A percentile compares a stretch with the other conserved stretches of the same genome.
Conservation (phyloP, 495 filamentous ascomycete species). For the Xylaria grammica region DNA sequence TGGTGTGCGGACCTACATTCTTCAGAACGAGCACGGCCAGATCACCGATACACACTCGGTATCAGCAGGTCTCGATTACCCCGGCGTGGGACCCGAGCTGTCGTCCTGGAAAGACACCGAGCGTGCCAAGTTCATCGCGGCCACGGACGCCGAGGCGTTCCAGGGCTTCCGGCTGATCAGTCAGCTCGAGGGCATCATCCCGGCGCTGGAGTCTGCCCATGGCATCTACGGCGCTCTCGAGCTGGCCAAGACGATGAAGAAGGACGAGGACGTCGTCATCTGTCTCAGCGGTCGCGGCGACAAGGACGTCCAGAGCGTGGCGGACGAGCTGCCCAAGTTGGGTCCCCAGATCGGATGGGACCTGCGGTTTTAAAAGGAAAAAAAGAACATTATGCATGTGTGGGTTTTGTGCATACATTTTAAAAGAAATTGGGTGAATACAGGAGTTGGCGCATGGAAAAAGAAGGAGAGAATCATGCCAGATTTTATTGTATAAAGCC, state of each 20-base stretch:
- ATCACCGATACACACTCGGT: constrained; percentile 94
- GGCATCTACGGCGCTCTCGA: constrained; percentile 88
- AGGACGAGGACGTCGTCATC: constrained; percentile 90
- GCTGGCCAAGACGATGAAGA: constrained; percentile 87
- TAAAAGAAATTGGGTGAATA: background rate
- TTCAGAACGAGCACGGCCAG: constrained; percentile 91
- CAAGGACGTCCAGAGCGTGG: constrained; percentile 98
- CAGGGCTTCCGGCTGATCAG: constrained; percentile 82
- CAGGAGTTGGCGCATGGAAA: constrained; percentile 15
- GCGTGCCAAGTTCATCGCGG: constrained; percentile 86
- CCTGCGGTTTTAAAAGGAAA: constrained; percentile 66
- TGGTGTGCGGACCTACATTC: constrained; percentile 92
- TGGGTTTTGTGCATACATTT: background rate
- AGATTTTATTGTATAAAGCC: background rate
- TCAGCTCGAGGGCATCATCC: constrained; percentile 94
- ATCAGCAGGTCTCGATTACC: constrained; percentile 97
- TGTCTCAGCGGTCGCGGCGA: constrained; percentile 92
- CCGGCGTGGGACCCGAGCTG: constrained; percentile 93
- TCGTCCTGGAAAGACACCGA: constrained; percentile 87
- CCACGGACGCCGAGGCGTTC: constrained; percentile 91
- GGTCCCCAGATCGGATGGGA: constrained; percentile 97
- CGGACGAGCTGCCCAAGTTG: constrained; percentile 86
- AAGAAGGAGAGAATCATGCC: background rate
- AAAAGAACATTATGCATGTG: background rate
- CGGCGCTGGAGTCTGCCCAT: constrained; percentile 91